phyloP scores from a whole-genome alignment of 768 basidiomycete genomes.

The Phanerochaete sordida region DNA sequence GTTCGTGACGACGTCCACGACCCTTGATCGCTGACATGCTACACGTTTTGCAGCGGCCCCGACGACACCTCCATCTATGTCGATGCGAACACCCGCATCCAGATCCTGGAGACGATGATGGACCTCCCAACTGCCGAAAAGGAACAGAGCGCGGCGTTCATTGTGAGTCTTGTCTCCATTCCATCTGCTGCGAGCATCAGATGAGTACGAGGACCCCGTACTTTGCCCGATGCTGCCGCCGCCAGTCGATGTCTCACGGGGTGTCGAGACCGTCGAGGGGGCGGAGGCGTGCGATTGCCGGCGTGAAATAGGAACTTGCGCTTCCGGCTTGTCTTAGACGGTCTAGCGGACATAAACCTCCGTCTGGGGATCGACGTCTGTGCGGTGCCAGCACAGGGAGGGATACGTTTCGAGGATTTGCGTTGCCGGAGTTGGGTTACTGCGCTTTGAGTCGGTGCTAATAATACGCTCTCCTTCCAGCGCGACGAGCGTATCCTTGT shows the following conservation, averaged over 20 bases:
- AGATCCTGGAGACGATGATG: constrained; percentile 76
- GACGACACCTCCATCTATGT: constrained; percentile 39
- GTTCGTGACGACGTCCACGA: not conserved
- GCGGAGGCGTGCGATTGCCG: not conserved
- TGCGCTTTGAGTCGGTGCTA: not conserved
- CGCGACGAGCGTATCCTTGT: constrained; percentile 82
- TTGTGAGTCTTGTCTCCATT: constrained; percentile 44
- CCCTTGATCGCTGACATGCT: constrained; percentile 8
- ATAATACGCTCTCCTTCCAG: constrained; percentile 28
- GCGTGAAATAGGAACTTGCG: not conserved
- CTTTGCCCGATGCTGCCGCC: too few species aligned
- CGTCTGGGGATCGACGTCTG: not conserved
- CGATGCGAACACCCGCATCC: constrained; percentile 66
- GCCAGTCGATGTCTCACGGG: not conserved
- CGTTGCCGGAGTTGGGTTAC: not conserved
- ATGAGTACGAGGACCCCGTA: too few species aligned
- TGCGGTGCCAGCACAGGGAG: not conserved
- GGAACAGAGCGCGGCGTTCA: constrained; percentile 65
- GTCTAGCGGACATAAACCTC: not conserved
- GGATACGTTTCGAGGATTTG: not conserved
- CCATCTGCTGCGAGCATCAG: not conserved
- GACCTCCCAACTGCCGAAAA: constrained; percentile 61
- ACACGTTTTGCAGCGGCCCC: constrained; percentile 18
- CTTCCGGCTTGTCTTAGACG: not conserved
- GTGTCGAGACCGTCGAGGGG: not conserved